phyloP scores from a whole-genome alignment of 305 asterid species.

The Salvia sclarea region DNA sequence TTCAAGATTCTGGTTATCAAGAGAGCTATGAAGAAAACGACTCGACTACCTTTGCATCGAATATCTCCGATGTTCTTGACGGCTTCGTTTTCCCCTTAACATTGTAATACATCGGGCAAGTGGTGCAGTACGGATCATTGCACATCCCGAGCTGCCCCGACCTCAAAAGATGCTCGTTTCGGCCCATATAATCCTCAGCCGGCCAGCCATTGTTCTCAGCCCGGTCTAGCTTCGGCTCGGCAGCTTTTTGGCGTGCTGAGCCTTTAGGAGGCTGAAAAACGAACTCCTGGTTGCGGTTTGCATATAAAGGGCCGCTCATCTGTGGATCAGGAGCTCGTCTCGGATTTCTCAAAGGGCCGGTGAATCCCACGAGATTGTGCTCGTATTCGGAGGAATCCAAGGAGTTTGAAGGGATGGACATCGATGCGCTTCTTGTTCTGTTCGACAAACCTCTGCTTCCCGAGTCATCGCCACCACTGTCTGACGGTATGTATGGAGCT shows the following conservation, averaged over 20 bases:
- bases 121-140: constrained; percentile 60
- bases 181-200: constrained; percentile 34
- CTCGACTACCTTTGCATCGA: constrained; percentile 48
- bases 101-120: constrained; percentile 47
- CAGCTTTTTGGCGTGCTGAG: constrained; percentile 36
- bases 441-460: constrained; percentile 41
- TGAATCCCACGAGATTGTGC: constrained; percentile 51
- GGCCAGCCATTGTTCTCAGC: constrained; percentile 43
- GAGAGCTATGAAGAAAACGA: not conserved
- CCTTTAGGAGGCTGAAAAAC: constrained; percentile 47
- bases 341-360: constrained; percentile 74
- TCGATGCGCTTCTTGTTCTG: constrained; percentile 75
- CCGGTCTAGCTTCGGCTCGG: constrained; percentile 40
- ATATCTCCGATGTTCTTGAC: constrained; percentile 37
- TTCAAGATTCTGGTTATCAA: not conserved
- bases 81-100: constrained; percentile 41
- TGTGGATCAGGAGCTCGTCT: constrained; percentile 47
- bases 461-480: constrained; percentile 40
- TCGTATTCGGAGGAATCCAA: constrained; percentile 48
- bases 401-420: constrained; percentile 52
- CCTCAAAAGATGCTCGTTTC: constrained; percentile 50
- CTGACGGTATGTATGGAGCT: constrained; percentile 45
- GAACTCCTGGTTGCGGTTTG: constrained; percentile 46
- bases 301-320: constrained; percentile 66
- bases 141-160: constrained; percentile 66